Percentiles rank a stretch among this genome's conserved stretches.
Evolutionary conservation across 768 basidiomycete genomes (phyloP).

Genomic region (Leccinum olivaceopallidum): DNA sequence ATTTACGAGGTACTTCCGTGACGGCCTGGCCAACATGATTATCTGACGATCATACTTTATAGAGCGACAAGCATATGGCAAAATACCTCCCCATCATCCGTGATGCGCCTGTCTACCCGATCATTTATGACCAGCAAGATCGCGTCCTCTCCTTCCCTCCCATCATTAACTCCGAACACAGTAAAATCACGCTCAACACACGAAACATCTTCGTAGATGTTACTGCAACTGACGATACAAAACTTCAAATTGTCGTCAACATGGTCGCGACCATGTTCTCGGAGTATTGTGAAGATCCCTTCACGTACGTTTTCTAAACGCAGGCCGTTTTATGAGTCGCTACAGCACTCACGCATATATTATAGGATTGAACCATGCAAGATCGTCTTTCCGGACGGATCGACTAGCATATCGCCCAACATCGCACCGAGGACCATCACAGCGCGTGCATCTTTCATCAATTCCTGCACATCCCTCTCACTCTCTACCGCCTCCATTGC

Average conservation of each 20-base stretch:
- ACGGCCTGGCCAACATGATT: background rate
- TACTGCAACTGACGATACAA: constrained; percentile 95
- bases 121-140: constrained; percentile 91
- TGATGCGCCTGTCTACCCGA: constrained; percentile 94
- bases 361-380: constrained; percentile 91
- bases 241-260: constrained; percentile 93
- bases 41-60: constrained; percentile 2
- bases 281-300: constrained; percentile 90
- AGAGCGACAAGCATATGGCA: constrained; percentile 92
- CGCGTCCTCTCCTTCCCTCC: constrained; percentile 95
- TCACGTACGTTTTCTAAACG: constrained; percentile 60
- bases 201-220: constrained; percentile 95
- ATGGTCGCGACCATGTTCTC: constrained; percentile 98
- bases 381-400: constrained; percentile 77
- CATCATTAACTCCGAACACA: constrained; percentile 96
- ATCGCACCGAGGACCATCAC: constrained; percentile 68
- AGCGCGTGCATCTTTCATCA: constrained; percentile 89
- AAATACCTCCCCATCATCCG: constrained; percentile 91
- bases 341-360: background rate
- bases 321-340: background rate
- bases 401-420: constrained; percentile 75
- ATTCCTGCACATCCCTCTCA: constrained; percentile 88
- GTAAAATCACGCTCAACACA: constrained; percentile 94
- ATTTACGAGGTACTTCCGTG: constrained; percentile 75
- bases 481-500: constrained; percentile 68